These are phyloP conservation scores for Rheum nobile DNA, from an alignment of 148 eudicot species.

Conservation along the genomic window DNA sequence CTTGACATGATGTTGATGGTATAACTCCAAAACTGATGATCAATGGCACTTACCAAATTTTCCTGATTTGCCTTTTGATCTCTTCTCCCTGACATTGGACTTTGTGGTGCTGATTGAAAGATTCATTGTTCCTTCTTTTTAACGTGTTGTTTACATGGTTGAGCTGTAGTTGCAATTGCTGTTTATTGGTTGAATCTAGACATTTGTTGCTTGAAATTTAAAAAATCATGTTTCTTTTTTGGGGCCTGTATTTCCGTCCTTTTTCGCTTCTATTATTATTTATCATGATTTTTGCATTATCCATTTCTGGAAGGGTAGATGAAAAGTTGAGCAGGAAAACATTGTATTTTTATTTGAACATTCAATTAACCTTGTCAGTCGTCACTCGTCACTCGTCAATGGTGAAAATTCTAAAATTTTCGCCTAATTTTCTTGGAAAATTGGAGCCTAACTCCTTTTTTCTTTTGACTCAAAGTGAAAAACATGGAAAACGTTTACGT, in stretches of 20 bases:
- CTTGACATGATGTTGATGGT: neutral
- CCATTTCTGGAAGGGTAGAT: too few species aligned
- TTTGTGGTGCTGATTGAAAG: neutral
- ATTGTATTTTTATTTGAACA: too few species aligned
- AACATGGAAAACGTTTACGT: neutral
- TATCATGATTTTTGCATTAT: too few species aligned
- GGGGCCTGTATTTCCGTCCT: too few species aligned
- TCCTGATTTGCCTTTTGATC: too few species aligned
- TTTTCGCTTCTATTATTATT: too few species aligned
- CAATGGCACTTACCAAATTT: neutral
- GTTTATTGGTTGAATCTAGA: neutral
- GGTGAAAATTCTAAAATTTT: too few species aligned
- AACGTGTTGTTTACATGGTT: neutral
- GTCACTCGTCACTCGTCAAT: too few species aligned
- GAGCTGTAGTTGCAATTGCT: neutral
- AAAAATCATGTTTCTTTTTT: too few species aligned
- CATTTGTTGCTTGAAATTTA: neutral
- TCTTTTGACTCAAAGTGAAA: neutral
- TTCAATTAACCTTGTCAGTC: neutral
- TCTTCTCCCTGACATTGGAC: neutral
- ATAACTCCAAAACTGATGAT: neutral
- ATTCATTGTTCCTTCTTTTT: slow-evolving; percentile 7
- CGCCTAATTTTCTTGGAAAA: neutral
- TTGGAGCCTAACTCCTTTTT: slow-evolving; percentile 1
- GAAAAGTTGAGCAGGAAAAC: neutral